phyloP scores from a whole-genome alignment of 208 protist species.

The Trypanosoma caninum region DNA sequence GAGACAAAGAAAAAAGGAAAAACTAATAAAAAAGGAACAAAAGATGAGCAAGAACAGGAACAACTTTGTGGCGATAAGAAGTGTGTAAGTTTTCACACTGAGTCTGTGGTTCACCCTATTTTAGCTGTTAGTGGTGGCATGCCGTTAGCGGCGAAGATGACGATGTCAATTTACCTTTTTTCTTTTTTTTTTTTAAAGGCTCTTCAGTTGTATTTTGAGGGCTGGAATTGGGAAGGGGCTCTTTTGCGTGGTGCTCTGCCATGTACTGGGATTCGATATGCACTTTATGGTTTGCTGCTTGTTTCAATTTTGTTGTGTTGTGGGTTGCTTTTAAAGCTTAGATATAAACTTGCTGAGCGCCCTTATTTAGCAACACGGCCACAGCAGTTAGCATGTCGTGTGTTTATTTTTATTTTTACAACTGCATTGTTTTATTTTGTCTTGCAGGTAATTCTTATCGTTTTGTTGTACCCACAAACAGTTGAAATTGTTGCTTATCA shows the following conservation, averaged over 20 bases:
- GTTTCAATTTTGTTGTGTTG: conserved; percentile 44
- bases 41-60: too few relatives aligned
- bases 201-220: conserved; percentile 26
- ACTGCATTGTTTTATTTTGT: conserved; percentile 59
- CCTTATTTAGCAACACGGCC: conserved; percentile 75
- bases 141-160: conserved; percentile 32
- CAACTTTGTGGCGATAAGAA: too few relatives aligned
- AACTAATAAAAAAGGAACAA: not conserved
- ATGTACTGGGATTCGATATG: conserved; percentile 30
- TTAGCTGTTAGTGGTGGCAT: conserved; percentile 7
- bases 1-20: not conserved
- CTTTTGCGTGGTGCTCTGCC: conserved; percentile 22
- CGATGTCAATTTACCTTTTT: conserved; percentile 14
- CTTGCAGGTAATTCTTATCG: conserved; percentile 39
- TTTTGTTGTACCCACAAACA: conserved; percentile 45
- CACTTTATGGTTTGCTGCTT: conserved; percentile 41
- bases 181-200: conserved; percentile 33
- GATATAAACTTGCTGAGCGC: conserved; percentile 43
- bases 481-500: conserved; percentile 62
- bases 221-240: conserved; percentile 31
- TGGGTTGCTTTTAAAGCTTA: conserved; percentile 50
- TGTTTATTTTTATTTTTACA: conserved; percentile 81
- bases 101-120: conserved; percentile 10
- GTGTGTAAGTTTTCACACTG: too few relatives aligned
- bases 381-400: conserved; percentile 72